These are phyloP conservation scores for Barnettozyma siamensis DNA, from an alignment of 805 yeast genomes.

Conservation along the genomic window DNA sequence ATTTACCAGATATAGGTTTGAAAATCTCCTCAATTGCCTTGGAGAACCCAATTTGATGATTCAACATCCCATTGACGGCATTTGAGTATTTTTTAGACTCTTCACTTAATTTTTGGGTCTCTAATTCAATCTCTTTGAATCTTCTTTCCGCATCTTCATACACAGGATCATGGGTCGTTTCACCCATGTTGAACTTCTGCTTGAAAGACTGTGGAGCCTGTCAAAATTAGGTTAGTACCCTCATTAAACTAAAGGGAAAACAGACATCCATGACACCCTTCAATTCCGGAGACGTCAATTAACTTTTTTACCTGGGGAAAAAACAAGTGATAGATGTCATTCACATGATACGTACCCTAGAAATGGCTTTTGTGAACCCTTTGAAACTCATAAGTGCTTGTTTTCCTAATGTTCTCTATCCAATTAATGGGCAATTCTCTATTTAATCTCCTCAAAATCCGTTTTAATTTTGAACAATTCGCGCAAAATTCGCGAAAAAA, in stretches of 20 bases:
- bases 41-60: slow-evolving; percentile 92
- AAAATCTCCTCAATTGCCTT: slow-evolving; percentile 92
- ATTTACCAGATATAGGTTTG: slow-evolving; percentile 90
- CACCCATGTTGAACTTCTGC: slow-evolving; percentile 89
- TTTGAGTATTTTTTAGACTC: slow-evolving; percentile 86
- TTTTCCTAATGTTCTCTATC: not conserved
- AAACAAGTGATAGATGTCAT: not conserved
- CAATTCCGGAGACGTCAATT: too few species aligned
- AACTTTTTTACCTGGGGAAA: not conserved
- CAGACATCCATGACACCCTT: not conserved
- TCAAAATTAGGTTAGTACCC: too few species aligned
- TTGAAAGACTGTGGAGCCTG: slow-evolving; percentile 86
- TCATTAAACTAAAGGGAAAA: not conserved
- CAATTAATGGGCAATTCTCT: not conserved
- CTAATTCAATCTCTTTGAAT: slow-evolving; percentile 84
- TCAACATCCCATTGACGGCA: slow-evolving; percentile 91
- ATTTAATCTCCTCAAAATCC: not conserved
- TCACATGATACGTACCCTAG: slow-evolving; percentile 37
- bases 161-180: slow-evolving; percentile 73
- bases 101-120: slow-evolving; percentile 82
- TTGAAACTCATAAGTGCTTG: slow-evolving; percentile 65
- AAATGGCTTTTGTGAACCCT: slow-evolving; percentile 75
- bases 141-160: slow-evolving; percentile 95
- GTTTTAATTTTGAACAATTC: not conserved
- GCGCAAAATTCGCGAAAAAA: not conserved